Evolutionary conservation across 495 filamentous ascomycete species (phyloP).

Genomic region (Penicillium goetzii): DNA sequence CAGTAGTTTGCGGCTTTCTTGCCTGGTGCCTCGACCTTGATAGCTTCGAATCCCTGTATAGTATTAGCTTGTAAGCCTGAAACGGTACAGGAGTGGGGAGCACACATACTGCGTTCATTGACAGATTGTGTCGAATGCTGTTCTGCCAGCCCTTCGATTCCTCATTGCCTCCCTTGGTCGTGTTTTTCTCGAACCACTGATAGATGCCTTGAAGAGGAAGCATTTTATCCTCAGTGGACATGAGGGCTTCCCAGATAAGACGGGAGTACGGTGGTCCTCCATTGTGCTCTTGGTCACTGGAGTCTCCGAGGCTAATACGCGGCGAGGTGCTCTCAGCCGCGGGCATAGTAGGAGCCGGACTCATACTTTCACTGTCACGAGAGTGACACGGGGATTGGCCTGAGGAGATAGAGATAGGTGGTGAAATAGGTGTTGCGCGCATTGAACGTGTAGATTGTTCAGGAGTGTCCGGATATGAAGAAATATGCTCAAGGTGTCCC

Average conservation of each 20-base stretch:
- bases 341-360: slow-evolving; percentile 15
- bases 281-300: slow-evolving; percentile 41
- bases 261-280: slow-evolving; percentile 75
- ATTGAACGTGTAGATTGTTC: not conserved
- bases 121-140: slow-evolving; percentile 94
- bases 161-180: slow-evolving; percentile 67
- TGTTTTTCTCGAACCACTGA: slow-evolving; percentile 83
- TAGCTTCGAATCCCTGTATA: slow-evolving; percentile 66
- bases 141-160: slow-evolving; percentile 90
- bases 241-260: slow-evolving; percentile 78
- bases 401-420: slow-evolving; percentile 29
- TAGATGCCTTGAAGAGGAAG: slow-evolving; percentile 89
- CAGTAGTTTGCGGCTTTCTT: slow-evolving; percentile 66
- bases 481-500: not conserved
- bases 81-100: slow-evolving; percentile 1
- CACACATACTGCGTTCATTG: slow-evolving; percentile 86
- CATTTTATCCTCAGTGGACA: slow-evolving; percentile 60
- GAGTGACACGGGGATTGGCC: slow-evolving; percentile 21
- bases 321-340: slow-evolving; percentile 22
- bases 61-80: slow-evolving; percentile 14
- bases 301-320: slow-evolving; percentile 20
- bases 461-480: not conserved
- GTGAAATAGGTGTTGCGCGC: slow-evolving; percentile 27
- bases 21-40: slow-evolving; percentile 53
- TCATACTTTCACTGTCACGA: slow-evolving; percentile 14